A percentile compares a stretch with the other conserved stretches of the same genome.
Evolutionary conservation across 176 grass and related monocot genomes (phyloP).

Genomic region (Cenchrus americanus): DNA sequence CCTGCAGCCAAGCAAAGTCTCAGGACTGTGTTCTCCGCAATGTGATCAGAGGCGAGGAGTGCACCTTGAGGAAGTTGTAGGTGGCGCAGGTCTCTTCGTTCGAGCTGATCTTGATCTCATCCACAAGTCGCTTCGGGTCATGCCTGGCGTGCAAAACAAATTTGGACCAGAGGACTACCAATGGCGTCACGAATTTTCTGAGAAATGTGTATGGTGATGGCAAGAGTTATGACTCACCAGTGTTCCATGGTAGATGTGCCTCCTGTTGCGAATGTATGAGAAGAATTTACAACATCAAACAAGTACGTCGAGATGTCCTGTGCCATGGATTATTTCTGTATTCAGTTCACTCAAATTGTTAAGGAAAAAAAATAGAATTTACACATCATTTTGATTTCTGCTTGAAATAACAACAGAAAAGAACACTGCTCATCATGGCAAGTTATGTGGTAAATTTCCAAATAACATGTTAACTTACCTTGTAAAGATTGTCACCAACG

Average conservation of each 20-base stretch:
- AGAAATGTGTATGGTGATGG: neutral
- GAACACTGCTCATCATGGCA: neutral
- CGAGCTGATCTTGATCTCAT: constrained; percentile 66
- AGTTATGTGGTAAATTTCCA: neutral
- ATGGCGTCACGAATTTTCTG: neutral
- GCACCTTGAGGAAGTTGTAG: constrained; percentile 91
- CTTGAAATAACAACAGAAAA: neutral
- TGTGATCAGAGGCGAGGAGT: neutral
- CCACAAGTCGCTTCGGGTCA: constrained; percentile 70
- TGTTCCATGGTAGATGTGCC: constrained; percentile 84
- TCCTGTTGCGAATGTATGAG: constrained; percentile 85
- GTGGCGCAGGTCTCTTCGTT: constrained; percentile 84
- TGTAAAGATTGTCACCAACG: constrained; percentile 84
- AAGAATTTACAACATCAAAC: constrained; percentile 77
- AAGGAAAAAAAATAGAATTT: neutral
- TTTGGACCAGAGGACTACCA: neutral
- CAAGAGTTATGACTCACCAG: constrained; percentile 48
- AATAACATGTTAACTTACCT: constrained; percentile 50
- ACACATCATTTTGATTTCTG: neutral
- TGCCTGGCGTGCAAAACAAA: constrained; percentile 44
- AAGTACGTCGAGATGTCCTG: constrained; percentile 83
- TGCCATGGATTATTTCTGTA: constrained; percentile 4
- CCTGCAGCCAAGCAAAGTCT: constrained; percentile 37
- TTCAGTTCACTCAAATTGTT: constrained; percentile 17
- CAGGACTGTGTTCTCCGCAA: neutral